A percentile compares a stretch with the other conserved stretches of the same genome.
Conservation (phyloP, 306 rosid species). For the Cicer judaicum region DNA sequence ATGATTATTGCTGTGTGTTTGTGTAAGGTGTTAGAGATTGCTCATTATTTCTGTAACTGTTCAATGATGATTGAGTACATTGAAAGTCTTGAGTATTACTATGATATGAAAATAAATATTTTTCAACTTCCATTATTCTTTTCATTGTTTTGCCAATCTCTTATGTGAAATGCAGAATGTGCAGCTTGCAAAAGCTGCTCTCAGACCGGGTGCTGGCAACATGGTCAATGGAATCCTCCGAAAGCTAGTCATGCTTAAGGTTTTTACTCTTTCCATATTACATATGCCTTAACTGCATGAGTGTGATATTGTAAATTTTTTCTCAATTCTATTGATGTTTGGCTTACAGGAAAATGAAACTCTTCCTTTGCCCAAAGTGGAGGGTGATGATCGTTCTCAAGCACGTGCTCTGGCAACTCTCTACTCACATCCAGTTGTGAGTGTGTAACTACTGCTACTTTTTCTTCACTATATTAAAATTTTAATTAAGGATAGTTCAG, state of each 20-base stretch:
- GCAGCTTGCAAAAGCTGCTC: conserved; percentile 84
- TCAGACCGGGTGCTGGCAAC: conserved; percentile 93
- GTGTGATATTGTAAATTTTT: background rate
- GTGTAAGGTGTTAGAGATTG: background rate
- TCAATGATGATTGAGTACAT: conserved; percentile 10
- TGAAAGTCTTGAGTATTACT: conserved; percentile 26
- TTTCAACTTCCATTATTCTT: conserved; percentile 13
- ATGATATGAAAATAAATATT: background rate
- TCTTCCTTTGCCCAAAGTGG: conserved; percentile 85
- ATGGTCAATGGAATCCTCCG: conserved; percentile 89
- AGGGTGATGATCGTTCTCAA: conserved; percentile 84
- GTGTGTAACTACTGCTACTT: conserved; percentile 39
- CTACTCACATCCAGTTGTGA: conserved; percentile 86
- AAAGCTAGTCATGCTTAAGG: conserved; percentile 78
- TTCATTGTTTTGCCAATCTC: conserved; percentile 24
- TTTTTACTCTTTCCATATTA: conserved; percentile 42
- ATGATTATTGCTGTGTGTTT: background rate
- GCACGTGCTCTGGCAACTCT: conserved; percentile 88
- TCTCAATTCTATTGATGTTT: conserved; percentile 40
- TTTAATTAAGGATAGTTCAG: conserved; percentile 28
- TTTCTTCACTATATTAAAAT: conserved; percentile 6
- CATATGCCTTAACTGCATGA: conserved; percentile 11
- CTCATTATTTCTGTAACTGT: background rate
- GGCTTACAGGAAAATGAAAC: conserved; percentile 63
- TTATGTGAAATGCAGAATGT: conserved; percentile 69